These are phyloP conservation scores for Bryoerythrophyllum caledonicum DNA, from an alignment of 225 moss, liverwort and hornwort species.

Conservation along the genomic window DNA sequence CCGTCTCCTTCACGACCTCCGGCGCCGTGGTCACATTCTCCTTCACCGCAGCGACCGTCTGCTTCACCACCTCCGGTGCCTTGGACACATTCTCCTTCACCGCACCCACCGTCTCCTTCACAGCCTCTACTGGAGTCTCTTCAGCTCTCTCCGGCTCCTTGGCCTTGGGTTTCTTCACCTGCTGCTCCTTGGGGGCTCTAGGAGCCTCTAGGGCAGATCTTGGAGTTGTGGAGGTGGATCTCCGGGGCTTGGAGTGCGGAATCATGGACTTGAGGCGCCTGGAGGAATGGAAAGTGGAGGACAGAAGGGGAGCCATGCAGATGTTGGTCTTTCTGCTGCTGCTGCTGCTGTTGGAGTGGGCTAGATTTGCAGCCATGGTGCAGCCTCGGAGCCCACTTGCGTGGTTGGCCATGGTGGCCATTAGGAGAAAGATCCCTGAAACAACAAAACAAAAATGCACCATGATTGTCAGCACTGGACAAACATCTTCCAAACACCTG, in stretches of 20 bases:
- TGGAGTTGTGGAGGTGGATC: not conserved
- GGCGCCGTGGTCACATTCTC: conserved; percentile 1
- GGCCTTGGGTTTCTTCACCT: conserved; percentile 9
- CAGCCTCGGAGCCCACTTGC: conserved; percentile 22
- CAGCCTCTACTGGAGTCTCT: not conserved
- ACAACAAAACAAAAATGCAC: not conserved
- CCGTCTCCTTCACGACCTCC: not conserved
- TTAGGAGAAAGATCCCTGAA: not conserved
- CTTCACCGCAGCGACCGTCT: not conserved
- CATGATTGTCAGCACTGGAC: too few species aligned
- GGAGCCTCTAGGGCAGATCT: conserved; percentile 35
- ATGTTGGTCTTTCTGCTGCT: not conserved
- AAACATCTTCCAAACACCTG: too few species aligned
- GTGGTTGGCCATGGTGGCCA: conserved; percentile 30
- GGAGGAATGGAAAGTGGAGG: conserved; percentile 26
- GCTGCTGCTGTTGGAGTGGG: not conserved
- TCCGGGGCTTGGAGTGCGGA: not conserved
- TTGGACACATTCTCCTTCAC: conserved; percentile 4
- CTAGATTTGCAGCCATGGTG: not conserved
- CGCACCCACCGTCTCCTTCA: not conserved
- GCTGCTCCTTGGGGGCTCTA: conserved; percentile 16
- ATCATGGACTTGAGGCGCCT: conserved; percentile 17
- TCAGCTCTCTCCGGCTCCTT: not conserved
- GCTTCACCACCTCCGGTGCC: conserved; percentile 5
- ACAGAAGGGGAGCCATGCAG: conserved; percentile 21